These are phyloP conservation scores for Wickerhamomyces tratensis DNA, from an alignment of 805 yeast species.

Conservation along the genomic window DNA sequence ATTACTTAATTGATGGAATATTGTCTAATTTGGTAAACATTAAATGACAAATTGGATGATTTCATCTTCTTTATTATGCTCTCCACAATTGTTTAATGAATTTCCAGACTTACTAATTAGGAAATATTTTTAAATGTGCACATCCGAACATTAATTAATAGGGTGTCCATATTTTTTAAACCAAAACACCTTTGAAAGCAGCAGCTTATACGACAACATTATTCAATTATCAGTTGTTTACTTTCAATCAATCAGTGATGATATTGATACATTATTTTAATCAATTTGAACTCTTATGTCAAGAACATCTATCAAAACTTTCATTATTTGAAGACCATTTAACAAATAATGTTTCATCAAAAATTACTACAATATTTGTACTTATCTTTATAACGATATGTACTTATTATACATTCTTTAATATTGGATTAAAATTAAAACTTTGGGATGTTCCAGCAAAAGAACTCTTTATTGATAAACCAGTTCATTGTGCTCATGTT, in stretches of 20 bases:
- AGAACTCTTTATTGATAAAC: slow-evolving; percentile 60
- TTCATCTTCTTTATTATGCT: no score
- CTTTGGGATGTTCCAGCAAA: slow-evolving; percentile 43
- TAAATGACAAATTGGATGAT: no score
- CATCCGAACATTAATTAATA: no score
- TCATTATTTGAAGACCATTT: slow-evolving; percentile 14
- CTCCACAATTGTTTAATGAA: no score
- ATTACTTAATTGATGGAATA: no score
- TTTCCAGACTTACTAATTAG: no score
- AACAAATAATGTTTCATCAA: slow-evolving; percentile 11
- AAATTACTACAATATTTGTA: slow-evolving; percentile 15
- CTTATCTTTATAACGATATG: slow-evolving; percentile 11
- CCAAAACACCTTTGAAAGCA: no score
- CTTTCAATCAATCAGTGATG: neutral
- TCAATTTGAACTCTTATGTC: neutral
- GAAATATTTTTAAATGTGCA: no score
- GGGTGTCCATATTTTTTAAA: no score
- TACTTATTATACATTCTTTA: slow-evolving; percentile 29
- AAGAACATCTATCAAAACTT: neutral
- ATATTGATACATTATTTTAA: neutral
- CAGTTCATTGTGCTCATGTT: slow-evolving; percentile 73
- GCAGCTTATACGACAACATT: no score
- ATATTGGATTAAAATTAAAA: slow-evolving; percentile 31
- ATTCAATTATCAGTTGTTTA: no score
- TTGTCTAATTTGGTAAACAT: no score